Conservation (phyloP, 2,329 filamentous ascomycete species). For the Orbilia brochopaga region DNA sequence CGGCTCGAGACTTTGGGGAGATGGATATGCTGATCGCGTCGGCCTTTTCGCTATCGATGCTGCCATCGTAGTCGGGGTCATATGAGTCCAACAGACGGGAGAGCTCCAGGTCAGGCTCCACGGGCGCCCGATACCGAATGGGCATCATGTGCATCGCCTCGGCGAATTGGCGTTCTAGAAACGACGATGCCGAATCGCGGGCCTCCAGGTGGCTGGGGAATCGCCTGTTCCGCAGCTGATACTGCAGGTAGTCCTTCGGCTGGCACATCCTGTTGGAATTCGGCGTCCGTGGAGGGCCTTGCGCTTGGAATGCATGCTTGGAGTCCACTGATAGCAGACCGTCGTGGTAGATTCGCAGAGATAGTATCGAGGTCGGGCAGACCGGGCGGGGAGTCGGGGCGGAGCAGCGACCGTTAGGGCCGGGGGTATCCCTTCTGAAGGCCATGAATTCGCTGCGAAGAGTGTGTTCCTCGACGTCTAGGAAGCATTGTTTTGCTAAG, state of each 20-base stretch:
- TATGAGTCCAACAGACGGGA: slow-evolving; percentile 38
- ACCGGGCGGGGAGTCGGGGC: slow-evolving; percentile 27
- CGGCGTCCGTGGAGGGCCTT: slow-evolving; percentile 22
- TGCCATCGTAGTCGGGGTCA: slow-evolving; percentile 47
- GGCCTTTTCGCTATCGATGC: slow-evolving; percentile 37
- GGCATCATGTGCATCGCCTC: slow-evolving; percentile 51
- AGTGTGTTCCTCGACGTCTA: slow-evolving; percentile 45
- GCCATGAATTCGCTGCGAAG: slow-evolving; percentile 49
- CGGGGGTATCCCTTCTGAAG: slow-evolving; percentile 45
- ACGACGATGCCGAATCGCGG: slow-evolving; percentile 31
- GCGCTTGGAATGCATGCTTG: slow-evolving; percentile 47
- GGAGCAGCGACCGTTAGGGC: slow-evolving; percentile 42
- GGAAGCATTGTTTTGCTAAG: slow-evolving; percentile 26
- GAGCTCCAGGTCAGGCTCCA: slow-evolving; percentile 42
- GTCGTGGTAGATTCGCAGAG: slow-evolving; percentile 41
- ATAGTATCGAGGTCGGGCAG: slow-evolving; percentile 36
- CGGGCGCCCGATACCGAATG: slow-evolving; percentile 27
- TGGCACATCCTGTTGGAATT: slow-evolving; percentile 16
- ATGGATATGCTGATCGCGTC: slow-evolving; percentile 43
- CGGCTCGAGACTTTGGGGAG: slow-evolving; percentile 40
- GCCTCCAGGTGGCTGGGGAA: slow-evolving; percentile 32
- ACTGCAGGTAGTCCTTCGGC: slow-evolving; percentile 30
- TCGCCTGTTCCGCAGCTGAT: slow-evolving; percentile 36
- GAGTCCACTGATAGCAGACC: slow-evolving; percentile 46
- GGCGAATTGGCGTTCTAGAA: slow-evolving; percentile 39